Evolutionary conservation across 257 asterid species (phyloP).

Genomic region (Voacanga thouarsii): DNA sequence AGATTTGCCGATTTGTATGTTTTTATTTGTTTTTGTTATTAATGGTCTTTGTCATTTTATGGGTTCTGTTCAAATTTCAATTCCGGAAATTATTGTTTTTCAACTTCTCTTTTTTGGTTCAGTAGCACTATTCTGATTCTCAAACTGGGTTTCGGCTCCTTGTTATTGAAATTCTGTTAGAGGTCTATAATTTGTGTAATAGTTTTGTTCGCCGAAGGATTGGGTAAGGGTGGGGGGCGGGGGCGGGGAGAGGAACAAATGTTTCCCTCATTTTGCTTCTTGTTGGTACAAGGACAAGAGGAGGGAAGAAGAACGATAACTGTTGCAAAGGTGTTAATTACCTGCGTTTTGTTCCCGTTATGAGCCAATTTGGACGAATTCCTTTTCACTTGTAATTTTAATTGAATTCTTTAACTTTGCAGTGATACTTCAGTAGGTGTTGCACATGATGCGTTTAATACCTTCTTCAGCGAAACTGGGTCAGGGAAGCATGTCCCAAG

Average conservation of each 20-base stretch:
- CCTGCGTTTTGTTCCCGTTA: background rate
- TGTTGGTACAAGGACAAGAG: too few species aligned
- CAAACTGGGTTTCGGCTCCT: background rate
- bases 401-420: slow-evolving; percentile 31
- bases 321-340: background rate
- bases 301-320: too few species aligned
- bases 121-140: background rate
- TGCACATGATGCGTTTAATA: slow-evolving; percentile 83
- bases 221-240: too few species aligned
- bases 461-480: slow-evolving; percentile 92
- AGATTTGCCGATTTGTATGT: background rate
- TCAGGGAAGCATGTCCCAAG: slow-evolving; percentile 90
- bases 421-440: slow-evolving; percentile 68
- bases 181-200: background rate
- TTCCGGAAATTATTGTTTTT: background rate
- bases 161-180: background rate
- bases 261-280: too few species aligned
- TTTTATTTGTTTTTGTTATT: background rate
- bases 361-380: background rate
- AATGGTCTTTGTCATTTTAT: background rate
- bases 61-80: background rate
- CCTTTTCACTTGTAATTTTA: slow-evolving; percentile 10
- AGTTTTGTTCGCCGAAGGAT: too few species aligned
- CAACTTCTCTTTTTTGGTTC: background rate
- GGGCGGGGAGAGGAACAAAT: too few species aligned